Evolutionary conservation across 2,329 filamentous ascomycete species (phyloP), one percentile per base, ranked within the genome.

Genomic region (Myotisia sp.): DNA sequence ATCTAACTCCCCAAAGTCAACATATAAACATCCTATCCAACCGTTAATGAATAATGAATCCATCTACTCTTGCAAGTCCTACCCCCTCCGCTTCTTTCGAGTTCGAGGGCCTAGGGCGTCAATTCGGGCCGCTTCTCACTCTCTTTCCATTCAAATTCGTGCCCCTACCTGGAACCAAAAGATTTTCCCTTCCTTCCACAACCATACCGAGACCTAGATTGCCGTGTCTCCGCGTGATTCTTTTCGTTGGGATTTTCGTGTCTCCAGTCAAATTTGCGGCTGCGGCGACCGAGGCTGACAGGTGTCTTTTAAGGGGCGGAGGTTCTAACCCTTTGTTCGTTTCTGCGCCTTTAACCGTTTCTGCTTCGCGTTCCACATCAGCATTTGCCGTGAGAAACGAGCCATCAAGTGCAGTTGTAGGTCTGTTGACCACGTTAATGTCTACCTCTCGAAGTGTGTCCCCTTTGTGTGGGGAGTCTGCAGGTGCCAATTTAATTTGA

Each of bases 401-500:
- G 14, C 40, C 43, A 5, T 38, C 31, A 32, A 41, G 48, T 47
- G 31, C 45, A 34, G 31, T 42, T 39, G 44, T 42, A 40, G 47
- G 51, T 49, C 46, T 56, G 42, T 47, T 50, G 42, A 51, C 54
- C 47, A 64, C 56, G 50, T 64, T 64, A 47, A 63, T 45, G 53
- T 70, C 61, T 58, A 67, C 56, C 58, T 70, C 64, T 55, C 63
- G 63, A 51, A 68, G 56, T 43, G 62, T 56, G 33, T 46, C 48
- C 39, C 35, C 28, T 36, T 39, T 45, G 37, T 31, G 34, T 29
- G 38, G 35, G 37, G 44, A 40, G 39, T 43, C 40, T 38, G 45
- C 44, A 33, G 51, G 44, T 27, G 50, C 39, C 47, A 44, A 44
- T 44, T 47, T 44, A 34, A 49, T 24, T 16, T 26, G 47, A 44